These are phyloP conservation scores for Fonsecaea monophora DNA, from an alignment of 2,329 filamentous ascomycete species.

Conservation along the genomic window DNA sequence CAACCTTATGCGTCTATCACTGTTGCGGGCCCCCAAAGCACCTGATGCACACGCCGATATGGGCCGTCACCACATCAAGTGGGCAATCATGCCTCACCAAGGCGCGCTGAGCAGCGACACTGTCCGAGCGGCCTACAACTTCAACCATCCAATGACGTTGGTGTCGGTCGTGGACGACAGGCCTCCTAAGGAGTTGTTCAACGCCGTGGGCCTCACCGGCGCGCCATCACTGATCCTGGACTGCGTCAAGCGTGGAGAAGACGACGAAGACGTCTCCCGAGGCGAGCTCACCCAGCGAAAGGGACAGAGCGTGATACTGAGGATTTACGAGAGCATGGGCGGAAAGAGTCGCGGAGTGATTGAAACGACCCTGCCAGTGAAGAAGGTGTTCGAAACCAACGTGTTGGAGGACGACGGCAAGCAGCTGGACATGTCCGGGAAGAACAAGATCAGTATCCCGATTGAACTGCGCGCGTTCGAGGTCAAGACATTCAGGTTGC, in stretches of 20 bases:
- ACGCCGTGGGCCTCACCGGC: constrained; percentile 72
- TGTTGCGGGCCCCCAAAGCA: constrained; percentile 87
- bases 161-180: constrained; percentile 41
- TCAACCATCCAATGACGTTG: constrained; percentile 76
- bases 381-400: constrained; percentile 82
- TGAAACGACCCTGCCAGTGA: constrained; percentile 71
- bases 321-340: constrained; percentile 88
- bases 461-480: constrained; percentile 81
- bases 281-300: constrained; percentile 68
- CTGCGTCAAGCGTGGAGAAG: constrained; percentile 90
- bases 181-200: constrained; percentile 40
- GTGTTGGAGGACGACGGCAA: constrained; percentile 85
- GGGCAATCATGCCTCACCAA: constrained; percentile 85
- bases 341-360: constrained; percentile 77
- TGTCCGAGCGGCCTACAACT: constrained; percentile 82
- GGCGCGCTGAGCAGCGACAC: constrained; percentile 75
- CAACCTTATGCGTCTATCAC: constrained; percentile 84
- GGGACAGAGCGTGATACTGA: constrained; percentile 79
- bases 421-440: constrained; percentile 61
- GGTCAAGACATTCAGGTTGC: constrained; percentile 78
- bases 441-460: constrained; percentile 55
- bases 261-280: constrained; percentile 71
- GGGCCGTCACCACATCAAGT: constrained; percentile 85
- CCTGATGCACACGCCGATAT: constrained; percentile 94
- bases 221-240: constrained; percentile 77